These are phyloP conservation scores for Amphibolis antarctica DNA, from an alignment of 106 monocot genomes.

Conservation along the genomic window DNA sequence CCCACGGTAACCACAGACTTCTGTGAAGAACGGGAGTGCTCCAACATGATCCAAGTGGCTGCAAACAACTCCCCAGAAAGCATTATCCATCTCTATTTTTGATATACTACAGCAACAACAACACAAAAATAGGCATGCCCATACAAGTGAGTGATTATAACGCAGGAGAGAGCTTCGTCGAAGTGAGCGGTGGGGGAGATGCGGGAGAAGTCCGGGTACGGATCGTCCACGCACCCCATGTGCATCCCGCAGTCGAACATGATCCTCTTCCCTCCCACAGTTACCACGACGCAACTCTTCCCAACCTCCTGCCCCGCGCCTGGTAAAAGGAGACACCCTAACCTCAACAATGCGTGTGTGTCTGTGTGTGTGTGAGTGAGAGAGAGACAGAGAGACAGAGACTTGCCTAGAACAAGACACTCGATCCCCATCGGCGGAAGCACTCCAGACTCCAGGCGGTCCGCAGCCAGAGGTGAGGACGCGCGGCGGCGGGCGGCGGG, in stretches of 20 bases:
- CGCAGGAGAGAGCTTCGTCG: constrained; percentile 48
- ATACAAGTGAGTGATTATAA: constrained; percentile 90
- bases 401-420: not conserved
- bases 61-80: constrained; percentile 7
- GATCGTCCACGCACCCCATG: constrained; percentile 72
- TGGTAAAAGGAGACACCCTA: constrained; percentile 4
- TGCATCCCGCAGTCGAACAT: constrained; percentile 99
- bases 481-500: no score
- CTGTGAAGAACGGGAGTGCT: constrained; percentile 95
- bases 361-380: no score
- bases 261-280: constrained; percentile 65
- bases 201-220: constrained; percentile 86
- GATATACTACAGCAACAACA: no score
- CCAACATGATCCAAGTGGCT: constrained; percentile 96
- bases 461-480: no score
- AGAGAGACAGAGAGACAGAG: not conserved
- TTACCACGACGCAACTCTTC: constrained; percentile 90
- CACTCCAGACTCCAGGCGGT: no score
- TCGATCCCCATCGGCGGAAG: no score
- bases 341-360: no score
- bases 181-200: constrained; percentile 38
- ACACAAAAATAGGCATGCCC: not conserved
- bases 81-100: no score
- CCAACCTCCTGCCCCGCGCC: constrained; percentile 98
- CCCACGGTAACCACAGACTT: constrained; percentile 83